Conservation (phyloP, 202 grass and related monocot genomes). For the Zoysia matrella region DNA sequence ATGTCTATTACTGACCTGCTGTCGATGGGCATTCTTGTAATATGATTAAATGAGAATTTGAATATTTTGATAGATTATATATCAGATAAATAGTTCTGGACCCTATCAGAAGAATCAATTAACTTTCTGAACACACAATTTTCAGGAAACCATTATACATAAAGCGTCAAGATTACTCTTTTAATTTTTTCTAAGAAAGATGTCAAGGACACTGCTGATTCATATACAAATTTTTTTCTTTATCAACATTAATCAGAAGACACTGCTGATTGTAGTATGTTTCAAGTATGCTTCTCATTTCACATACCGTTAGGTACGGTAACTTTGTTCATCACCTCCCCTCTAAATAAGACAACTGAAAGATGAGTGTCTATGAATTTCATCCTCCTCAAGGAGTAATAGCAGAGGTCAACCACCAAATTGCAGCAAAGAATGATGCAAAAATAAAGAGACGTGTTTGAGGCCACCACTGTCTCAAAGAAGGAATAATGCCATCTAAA, state of each 20-base stretch:
- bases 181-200: background rate
- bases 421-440: constrained; percentile 51
- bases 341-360: constrained; percentile 38
- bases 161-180: background rate
- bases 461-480: constrained; percentile 40
- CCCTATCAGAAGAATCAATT: background rate
- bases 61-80: background rate
- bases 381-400: constrained; percentile 56
- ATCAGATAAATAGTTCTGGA: background rate
- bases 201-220: background rate
- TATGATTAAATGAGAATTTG: constrained; percentile 4
- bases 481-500: constrained; percentile 51
- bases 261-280: constrained; percentile 24
- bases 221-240: background rate
- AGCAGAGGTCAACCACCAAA: constrained; percentile 47
- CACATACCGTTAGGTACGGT: constrained; percentile 33
- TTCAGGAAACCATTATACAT: background rate
- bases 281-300: constrained; percentile 29
- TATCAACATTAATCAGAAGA: constrained; percentile 5
- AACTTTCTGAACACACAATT: background rate
- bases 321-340: constrained; percentile 41
- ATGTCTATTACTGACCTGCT: background rate
- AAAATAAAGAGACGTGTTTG: constrained; percentile 49
- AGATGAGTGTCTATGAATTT: constrained; percentile 38
- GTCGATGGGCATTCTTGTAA: constrained; percentile 5